Evolutionary conservation across 352 stramenopile genomes (phyloP).

Genomic region (Phytophthora lateralis): DNA sequence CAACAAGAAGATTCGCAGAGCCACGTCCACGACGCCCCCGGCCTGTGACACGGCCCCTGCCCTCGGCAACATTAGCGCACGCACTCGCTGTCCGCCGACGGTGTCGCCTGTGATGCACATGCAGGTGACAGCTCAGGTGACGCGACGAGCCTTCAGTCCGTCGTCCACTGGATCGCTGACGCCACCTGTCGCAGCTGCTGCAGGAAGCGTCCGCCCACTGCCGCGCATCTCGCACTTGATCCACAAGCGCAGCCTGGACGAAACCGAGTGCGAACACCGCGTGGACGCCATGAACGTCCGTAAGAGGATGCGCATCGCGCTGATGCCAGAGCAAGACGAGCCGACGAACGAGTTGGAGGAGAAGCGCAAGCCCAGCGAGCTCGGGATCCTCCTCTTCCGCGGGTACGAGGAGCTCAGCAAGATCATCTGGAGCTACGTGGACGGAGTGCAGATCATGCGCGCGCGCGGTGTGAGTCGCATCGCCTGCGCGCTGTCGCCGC

Average conservation of each 20-base stretch:
- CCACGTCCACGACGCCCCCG: constrained; percentile 30
- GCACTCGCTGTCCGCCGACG: constrained; percentile 13
- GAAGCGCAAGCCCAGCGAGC: constrained; percentile 30
- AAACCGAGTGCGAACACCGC: constrained; percentile 28
- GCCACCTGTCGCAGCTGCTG: constrained; percentile 3
- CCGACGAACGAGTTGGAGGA: constrained; percentile 21
- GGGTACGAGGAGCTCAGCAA: constrained; percentile 71
- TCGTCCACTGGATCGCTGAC: constrained; percentile 8
- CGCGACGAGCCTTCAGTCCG: constrained; percentile 11
- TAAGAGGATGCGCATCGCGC: constrained; percentile 33
- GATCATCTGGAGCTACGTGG: constrained; percentile 81
- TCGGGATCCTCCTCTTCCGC: constrained; percentile 64
- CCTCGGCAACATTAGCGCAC: not conserved
- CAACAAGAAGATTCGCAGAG: constrained; percentile 84
- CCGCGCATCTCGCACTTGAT: constrained; percentile 47
- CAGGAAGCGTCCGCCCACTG: constrained; percentile 20
- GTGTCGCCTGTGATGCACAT: constrained; percentile 29
- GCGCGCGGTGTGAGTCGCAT: constrained; percentile 58
- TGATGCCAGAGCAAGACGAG: constrained; percentile 24
- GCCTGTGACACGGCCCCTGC: not conserved
- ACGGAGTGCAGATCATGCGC: constrained; percentile 81
- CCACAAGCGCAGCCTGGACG: constrained; percentile 42
- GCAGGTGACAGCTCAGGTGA: constrained; percentile 6
- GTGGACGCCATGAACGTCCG: constrained; percentile 3
- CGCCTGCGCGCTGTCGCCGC: constrained; percentile 46